phyloP scores from a whole-genome alignment of 163 green algal species.

The Chloroidium sp. region DNA sequence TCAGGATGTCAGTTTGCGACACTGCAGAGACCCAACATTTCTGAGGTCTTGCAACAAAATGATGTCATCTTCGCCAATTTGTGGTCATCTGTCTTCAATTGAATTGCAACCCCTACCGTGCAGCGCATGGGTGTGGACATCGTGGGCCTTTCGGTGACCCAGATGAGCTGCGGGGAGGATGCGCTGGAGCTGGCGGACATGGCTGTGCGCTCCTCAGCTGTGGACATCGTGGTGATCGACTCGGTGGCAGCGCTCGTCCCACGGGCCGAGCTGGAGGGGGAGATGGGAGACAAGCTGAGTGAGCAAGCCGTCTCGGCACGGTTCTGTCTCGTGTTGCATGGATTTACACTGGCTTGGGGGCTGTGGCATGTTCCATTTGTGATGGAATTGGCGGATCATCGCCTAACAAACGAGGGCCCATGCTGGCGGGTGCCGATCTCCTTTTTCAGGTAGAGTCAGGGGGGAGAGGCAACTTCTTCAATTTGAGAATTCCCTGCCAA shows the following conservation, averaged over 20 bases:
- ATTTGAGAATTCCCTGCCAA: too few species aligned
- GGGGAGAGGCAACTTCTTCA: too few species aligned
- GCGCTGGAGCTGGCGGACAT: conserved; percentile 73
- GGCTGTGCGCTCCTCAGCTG: conserved; percentile 28
- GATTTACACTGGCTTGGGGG: neutral
- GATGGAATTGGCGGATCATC: too few species aligned
- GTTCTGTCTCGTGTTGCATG: neutral
- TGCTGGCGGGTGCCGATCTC: too few species aligned
- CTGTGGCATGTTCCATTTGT: too few species aligned
- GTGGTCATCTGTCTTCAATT: neutral
- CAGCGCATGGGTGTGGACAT: conserved; percentile 74
- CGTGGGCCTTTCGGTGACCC: conserved; percentile 60
- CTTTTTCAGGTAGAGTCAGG: too few species aligned
- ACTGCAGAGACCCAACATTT: neutral
- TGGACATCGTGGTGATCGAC: conserved; percentile 81
- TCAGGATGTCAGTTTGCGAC: neutral
- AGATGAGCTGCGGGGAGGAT: conserved; percentile 82
- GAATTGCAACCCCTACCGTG: neutral
- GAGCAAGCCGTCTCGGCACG: neutral
- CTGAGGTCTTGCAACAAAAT: too few species aligned
- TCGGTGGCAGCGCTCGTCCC: conserved; percentile 87
- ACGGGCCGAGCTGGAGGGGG: conserved; percentile 83
- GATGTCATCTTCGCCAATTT: too few species aligned
- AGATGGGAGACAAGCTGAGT: conserved; percentile 70
- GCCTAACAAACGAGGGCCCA: too few species aligned